Base-by-base conservation (phyloP, 345 rosid species). In the Citrus maxima region DNA sequence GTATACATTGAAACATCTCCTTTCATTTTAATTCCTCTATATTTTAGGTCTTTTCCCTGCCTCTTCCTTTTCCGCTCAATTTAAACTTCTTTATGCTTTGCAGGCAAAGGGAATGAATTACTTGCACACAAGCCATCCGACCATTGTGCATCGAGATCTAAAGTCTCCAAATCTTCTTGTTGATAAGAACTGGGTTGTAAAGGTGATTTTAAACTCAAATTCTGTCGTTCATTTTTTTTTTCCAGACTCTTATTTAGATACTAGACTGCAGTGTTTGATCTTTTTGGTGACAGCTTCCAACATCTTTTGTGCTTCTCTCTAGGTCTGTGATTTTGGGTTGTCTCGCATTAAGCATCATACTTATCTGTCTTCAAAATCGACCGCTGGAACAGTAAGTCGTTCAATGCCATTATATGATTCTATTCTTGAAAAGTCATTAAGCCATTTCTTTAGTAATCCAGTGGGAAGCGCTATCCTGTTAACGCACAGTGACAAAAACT, bases 31-130 rank as follows among this genome's bases (percentile, higher is more conserved):
- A 22, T 69, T 32, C 74, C 13, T 24, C 19, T n/a, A 27, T 40
- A 38, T 22, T 69, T 60, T 34, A 27, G 35, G 35, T 63, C 64
- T 1, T 1, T 32, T 72, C 21, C 55, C 35, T 62, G 24, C 37
- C 67, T 49, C 61, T 75, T 37, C 62, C 49, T 75, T 77, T 80
- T 67, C 60, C 49, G 42, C 49, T 27, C 40, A 67, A 77, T 77
- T 28, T 13, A 54, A 76, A 32, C 55, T 78, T 65, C 81, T 60
- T 78, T 55, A 25, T 66, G 58, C 22, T 82, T 76, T 77, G 64
- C 89, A 95, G 99, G 99, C 98, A 59, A 94, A 90, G 84, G 98
- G 99, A 74, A 96, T 96, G 98, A 94, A 94, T 77, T 94, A 91
- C 85, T 87, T 96, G 86, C 99, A 96, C 83, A 90, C 97, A 69